These are phyloP conservation scores for Naganishia kalamii DNA, from an alignment of 768 basidiomycete species.

Conservation along the genomic window DNA sequence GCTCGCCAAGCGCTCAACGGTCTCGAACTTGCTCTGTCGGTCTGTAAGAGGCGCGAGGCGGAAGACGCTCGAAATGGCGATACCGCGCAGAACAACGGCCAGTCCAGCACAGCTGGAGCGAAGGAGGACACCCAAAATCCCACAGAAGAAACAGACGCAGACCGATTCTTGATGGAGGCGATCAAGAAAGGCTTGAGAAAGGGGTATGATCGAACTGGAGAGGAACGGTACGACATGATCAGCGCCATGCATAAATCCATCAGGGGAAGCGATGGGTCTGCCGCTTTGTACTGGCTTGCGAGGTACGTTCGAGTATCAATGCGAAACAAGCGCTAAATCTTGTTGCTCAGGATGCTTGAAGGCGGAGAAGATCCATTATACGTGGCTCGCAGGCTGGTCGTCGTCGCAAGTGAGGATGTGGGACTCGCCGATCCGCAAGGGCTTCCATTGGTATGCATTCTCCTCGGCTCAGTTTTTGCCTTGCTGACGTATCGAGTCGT, in stretches of 20 bases:
- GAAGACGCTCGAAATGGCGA: background rate
- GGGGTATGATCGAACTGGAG: slow-evolving; percentile 72
- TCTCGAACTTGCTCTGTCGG: slow-evolving; percentile 60
- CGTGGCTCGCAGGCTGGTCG: slow-evolving; percentile 65
- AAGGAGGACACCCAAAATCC: slow-evolving; percentile 25
- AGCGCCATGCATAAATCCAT: slow-evolving; percentile 77
- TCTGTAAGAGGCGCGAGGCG: slow-evolving; percentile 29
- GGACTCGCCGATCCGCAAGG: slow-evolving; percentile 73
- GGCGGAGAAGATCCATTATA: slow-evolving; percentile 75
- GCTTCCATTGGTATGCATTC: slow-evolving; percentile 58
- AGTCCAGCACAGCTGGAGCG: background rate
- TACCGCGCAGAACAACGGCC: background rate
- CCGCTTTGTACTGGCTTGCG: slow-evolving; percentile 82
- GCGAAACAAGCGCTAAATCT: background rate
- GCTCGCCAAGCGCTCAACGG: slow-evolving; percentile 71
- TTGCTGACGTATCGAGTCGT: background rate
- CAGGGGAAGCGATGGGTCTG: slow-evolving; percentile 66
- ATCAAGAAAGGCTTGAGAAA: slow-evolving; percentile 52
- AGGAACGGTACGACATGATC: slow-evolving; percentile 73
- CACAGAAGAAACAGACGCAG: slow-evolving; percentile 48
- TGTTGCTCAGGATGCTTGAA: slow-evolving; percentile 58
- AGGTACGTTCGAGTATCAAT: slow-evolving; percentile 40
- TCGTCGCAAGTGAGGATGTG: slow-evolving; percentile 79
- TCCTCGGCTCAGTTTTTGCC: background rate
- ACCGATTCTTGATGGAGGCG: slow-evolving; percentile 54